Percentiles rank a stretch among this genome's conserved stretches.
These are phyloP conservation scores for Aspergillus phoenicis DNA, from an alignment of 2,329 filamentous ascomycete genomes.

Conservation along the genomic window DNA sequence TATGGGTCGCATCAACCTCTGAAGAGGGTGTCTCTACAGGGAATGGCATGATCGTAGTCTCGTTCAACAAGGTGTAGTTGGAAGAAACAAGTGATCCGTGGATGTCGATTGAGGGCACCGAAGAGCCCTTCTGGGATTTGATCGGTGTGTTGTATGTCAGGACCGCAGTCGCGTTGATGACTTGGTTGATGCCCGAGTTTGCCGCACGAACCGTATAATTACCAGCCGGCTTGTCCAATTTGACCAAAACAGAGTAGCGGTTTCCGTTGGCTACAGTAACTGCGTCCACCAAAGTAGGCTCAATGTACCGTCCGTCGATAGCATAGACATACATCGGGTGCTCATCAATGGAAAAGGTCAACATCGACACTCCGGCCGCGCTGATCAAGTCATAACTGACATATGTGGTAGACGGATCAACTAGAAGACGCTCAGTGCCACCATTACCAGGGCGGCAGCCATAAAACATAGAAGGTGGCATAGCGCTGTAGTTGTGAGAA, in stretches of 20 bases:
- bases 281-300: constrained; percentile 37
- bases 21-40: constrained; percentile 48
- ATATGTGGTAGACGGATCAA: constrained; percentile 45
- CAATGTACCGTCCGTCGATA: constrained; percentile 43
- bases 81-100: constrained; percentile 47
- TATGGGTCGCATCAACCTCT: constrained; percentile 50
- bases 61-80: constrained; percentile 49
- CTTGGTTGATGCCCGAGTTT: constrained; percentile 53
- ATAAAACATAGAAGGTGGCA: constrained; percentile 31
- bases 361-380: constrained; percentile 53
- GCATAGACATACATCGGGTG: constrained; percentile 46
- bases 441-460: constrained; percentile 52
- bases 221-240: constrained; percentile 48
- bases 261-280: constrained; percentile 33
- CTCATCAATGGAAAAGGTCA: constrained; percentile 48
- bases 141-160: constrained; percentile 45
- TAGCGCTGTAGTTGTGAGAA: constrained; percentile 24
- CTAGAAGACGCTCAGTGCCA: constrained; percentile 47
- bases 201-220: constrained; percentile 59
- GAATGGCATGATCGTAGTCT: constrained; percentile 49
- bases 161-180: constrained; percentile 55
- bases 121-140: constrained; percentile 22
- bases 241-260: constrained; percentile 42
- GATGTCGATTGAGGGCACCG: constrained; percentile 52
- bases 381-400: constrained; percentile 56